These are phyloP conservation scores for Carpinus viminea DNA, from an alignment of 306 rosid species.

Conservation along the genomic window DNA sequence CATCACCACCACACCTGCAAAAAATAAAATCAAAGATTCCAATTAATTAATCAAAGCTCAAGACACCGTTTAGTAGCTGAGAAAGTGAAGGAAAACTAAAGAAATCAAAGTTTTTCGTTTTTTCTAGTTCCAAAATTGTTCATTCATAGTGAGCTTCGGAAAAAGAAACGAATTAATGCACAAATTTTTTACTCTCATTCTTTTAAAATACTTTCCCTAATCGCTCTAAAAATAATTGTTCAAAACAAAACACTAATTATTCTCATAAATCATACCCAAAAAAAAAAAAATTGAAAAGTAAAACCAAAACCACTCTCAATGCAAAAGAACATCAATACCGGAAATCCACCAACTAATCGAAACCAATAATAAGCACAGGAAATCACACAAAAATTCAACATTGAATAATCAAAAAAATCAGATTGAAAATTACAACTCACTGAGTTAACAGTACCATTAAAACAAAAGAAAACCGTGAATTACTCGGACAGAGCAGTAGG, in stretches of 20 bases:
- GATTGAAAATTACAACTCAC: background rate
- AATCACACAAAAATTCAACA: background rate
- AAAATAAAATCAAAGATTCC: background rate
- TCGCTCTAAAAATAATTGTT: no score
- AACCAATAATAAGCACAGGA: background rate
- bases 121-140: background rate
- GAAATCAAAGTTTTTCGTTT: background rate
- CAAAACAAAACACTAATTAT: no score
- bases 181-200: no score
- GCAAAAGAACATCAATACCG: background rate
- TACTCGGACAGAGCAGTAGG: background rate
- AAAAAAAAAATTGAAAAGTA: background rate
- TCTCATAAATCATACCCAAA: background rate
- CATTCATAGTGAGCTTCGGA: no score
- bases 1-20: conserved; percentile 25
- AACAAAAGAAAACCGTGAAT: background rate
- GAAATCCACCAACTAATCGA: background rate
- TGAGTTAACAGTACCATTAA: no score
- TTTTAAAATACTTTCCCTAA: no score
- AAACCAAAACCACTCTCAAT: background rate
- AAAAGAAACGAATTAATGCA: no score
- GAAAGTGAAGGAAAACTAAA: conserved; percentile 22
- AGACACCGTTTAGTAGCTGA: conserved; percentile 10
- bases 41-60: background rate
- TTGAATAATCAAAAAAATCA: background rate